A percentile compares a stretch with the other conserved stretches of the same genome.
Evolutionary conservation across 176 grass and related monocot species (phyloP).

Genomic region (Aegilops speltoides): DNA sequence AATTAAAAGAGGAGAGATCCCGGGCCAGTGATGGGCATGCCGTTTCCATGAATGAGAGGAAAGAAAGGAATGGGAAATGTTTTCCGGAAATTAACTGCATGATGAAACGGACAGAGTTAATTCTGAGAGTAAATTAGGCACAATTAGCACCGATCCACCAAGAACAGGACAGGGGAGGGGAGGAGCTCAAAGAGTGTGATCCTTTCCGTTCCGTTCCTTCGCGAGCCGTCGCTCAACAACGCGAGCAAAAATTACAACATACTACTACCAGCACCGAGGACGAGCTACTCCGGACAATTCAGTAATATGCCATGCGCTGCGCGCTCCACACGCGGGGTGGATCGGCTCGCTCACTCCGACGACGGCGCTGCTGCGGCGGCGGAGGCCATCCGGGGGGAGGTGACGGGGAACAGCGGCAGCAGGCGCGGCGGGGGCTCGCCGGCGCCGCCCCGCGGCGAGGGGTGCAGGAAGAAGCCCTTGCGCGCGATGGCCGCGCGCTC

Average conservation of each 20-base stretch:
- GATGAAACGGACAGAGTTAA: background rate
- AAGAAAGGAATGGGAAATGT: background rate
- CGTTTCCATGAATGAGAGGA: background rate
- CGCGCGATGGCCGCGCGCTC: constrained; percentile 71
- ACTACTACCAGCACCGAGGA: background rate
- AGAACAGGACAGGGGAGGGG: background rate
- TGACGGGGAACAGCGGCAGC: constrained; percentile 87
- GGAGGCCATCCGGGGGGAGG: constrained; percentile 58
- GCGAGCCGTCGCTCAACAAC: constrained; percentile 32
- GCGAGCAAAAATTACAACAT: constrained; percentile 44
- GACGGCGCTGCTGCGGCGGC: constrained; percentile 8
- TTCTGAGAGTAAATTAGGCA: background rate
- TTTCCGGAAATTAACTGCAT: no score
- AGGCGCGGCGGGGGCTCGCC: constrained; percentile 62
- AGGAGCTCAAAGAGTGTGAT: constrained; percentile 41
- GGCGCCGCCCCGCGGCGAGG: constrained; percentile 64
- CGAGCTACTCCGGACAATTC: background rate
- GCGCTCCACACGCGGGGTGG: background rate
- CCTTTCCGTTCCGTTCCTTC: constrained; percentile 39
- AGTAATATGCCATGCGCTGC: background rate
- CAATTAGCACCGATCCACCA: background rate
- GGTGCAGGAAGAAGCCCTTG: constrained; percentile 83
- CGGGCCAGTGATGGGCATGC: background rate
- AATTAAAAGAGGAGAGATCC: background rate
- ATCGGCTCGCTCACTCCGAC: background rate